Evolutionary conservation across 2,329 filamentous ascomycete species (phyloP).

Genomic region (Epichloe baconii): DNA sequence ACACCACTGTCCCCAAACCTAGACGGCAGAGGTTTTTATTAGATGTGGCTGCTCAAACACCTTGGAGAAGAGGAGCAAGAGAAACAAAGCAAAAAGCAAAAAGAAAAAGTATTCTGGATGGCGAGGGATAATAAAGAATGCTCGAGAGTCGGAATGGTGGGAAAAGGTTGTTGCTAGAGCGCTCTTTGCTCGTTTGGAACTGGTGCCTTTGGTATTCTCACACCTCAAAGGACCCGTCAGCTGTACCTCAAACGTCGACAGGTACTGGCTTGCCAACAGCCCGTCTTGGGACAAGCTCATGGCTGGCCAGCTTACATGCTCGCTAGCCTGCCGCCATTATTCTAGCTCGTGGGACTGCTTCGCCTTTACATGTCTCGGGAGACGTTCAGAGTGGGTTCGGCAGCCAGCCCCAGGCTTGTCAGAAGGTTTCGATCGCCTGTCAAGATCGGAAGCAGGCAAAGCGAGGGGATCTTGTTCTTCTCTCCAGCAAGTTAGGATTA

Average conservation of each 20-base stretch:
- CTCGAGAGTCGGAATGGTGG: conserved; percentile 1
- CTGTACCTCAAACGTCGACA: conserved; percentile 5
- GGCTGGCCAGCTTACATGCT: conserved; percentile 3
- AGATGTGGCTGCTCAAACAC: not conserved
- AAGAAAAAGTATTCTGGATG: not conserved
- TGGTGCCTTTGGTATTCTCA: conserved; percentile 5
- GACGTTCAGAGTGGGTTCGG: conserved; percentile 9
- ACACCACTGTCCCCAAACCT: conserved; percentile 1
- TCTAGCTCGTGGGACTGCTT: conserved; percentile 6
- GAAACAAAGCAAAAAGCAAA: not conserved
- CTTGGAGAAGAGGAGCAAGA: not conserved
- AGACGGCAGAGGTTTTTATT: not conserved
- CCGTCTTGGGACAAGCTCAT: conserved; percentile 11
- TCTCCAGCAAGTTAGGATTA: not conserved
- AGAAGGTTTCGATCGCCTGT: conserved; percentile 7
- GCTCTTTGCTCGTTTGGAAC: not conserved
- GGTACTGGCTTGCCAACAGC: conserved; percentile 2
- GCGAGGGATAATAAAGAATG: conserved; percentile 7
- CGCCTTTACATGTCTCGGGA: conserved; percentile 15
- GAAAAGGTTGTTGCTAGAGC: conserved; percentile 3
- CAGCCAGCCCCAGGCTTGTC: conserved; percentile 3
- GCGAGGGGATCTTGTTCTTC: not conserved
- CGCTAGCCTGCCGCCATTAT: conserved; percentile 5
- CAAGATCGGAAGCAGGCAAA: conserved; percentile 5
- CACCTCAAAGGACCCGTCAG: not conserved